phyloP scores from a whole-genome alignment of 2,329 filamentous ascomycete species.

The Niveomyces coronatus region DNA sequence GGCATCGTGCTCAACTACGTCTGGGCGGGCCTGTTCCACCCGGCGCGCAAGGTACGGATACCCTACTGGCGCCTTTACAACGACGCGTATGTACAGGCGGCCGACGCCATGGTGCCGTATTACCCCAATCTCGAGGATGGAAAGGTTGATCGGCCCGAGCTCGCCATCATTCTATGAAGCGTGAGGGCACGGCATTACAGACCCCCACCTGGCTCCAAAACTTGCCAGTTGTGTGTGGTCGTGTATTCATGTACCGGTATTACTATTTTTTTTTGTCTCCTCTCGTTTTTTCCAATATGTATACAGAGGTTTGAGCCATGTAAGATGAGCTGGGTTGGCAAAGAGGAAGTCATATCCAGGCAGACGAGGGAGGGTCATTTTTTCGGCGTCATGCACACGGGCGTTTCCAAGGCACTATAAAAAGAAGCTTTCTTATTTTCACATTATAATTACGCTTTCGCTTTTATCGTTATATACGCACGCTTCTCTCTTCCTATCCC shows the following conservation, averaged over 20 bases:
- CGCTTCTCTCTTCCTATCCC: too few species aligned
- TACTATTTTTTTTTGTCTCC: too few species aligned
- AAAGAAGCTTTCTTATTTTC: neutral
- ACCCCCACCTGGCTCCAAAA: neutral
- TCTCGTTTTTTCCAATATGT: too few species aligned
- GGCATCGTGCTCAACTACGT: slow-evolving; percentile 96
- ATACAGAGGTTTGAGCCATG: neutral
- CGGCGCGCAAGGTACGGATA: slow-evolving; percentile 82
- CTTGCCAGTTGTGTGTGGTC: neutral
- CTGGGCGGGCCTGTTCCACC: slow-evolving; percentile 95
- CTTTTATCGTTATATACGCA: too few species aligned
- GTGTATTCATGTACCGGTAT: too few species aligned
- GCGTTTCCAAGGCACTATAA: slow-evolving; percentile 4
- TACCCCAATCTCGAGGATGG: slow-evolving; percentile 83
- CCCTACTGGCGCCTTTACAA: slow-evolving; percentile 98
- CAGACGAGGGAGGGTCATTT: slow-evolving; percentile 2
- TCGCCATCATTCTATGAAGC: slow-evolving; percentile 68
- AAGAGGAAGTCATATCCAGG: neutral
- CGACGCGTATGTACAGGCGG: slow-evolving; percentile 86
- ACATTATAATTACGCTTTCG: too few species aligned
- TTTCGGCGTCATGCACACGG: slow-evolving; percentile 3
- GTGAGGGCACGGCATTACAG: neutral
- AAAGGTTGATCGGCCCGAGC: slow-evolving; percentile 64
- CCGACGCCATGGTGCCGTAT: slow-evolving; percentile 92
- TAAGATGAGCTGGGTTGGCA: neutral